Evolutionary conservation across 176 grass and related monocot genomes (phyloP).

Genomic region (Paspalum notatum): DNA sequence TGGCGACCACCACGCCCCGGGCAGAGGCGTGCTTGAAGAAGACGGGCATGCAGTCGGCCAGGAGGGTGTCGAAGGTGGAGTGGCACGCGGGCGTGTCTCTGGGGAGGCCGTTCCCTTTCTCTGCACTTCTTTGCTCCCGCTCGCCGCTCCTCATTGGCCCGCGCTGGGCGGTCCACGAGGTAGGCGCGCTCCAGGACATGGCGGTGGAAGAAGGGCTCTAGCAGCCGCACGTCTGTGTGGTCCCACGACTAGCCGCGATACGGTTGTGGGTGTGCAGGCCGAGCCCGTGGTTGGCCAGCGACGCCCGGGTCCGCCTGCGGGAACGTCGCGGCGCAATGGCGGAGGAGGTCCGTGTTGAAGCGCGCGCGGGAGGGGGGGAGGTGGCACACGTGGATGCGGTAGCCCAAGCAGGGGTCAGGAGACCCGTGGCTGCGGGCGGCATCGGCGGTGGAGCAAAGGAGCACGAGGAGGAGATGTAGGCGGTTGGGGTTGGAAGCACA

Average conservation of each 20-base stretch:
- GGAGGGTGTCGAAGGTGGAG: too few species aligned
- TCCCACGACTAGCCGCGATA: constrained; percentile 56
- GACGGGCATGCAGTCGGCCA: too few species aligned
- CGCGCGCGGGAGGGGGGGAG: constrained; percentile 50
- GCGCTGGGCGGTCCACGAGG: constrained; percentile 32
- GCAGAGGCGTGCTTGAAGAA: too few species aligned
- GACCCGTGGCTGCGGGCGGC: too few species aligned
- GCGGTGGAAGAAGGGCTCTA: constrained; percentile 57
- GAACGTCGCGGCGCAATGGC: constrained; percentile 44
- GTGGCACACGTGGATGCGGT: constrained; percentile 59
- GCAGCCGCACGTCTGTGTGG: constrained; percentile 54
- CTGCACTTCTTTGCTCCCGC: too few species aligned
- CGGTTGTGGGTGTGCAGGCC: constrained; percentile 51
- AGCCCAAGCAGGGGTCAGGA: constrained; percentile 39
- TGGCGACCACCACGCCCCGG: too few species aligned
- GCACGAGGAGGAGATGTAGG: too few species aligned
- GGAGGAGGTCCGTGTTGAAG: constrained; percentile 59
- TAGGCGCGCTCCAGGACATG: constrained; percentile 43
- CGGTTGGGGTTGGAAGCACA: too few species aligned
- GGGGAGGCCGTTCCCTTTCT: too few species aligned
- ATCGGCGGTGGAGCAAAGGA: too few species aligned
- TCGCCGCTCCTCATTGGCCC: too few species aligned
- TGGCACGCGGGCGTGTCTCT: too few species aligned
- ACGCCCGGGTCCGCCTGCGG: constrained; percentile 52
- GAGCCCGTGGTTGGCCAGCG: constrained; percentile 65